These are phyloP conservation scores for Verticillium tricorpus DNA, from an alignment of 2,329 filamentous ascomycete genomes.

Conservation along the genomic window DNA sequence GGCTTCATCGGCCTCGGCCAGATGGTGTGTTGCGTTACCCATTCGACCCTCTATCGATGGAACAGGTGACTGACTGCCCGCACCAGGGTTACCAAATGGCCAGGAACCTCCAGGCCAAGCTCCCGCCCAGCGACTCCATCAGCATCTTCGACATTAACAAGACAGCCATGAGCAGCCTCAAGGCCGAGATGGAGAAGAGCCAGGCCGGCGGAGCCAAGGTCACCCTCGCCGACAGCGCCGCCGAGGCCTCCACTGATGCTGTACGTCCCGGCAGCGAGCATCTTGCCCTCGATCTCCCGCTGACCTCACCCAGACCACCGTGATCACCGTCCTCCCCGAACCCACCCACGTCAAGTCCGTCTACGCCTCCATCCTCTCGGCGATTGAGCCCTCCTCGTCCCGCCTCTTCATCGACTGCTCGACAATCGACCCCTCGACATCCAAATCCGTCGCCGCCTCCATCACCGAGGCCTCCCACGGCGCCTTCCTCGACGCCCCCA, in stretches of 20 bases:
- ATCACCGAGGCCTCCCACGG: conserved; percentile 63
- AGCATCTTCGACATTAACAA: conserved; percentile 54
- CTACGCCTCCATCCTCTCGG: conserved; percentile 69
- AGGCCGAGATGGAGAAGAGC: conserved; percentile 39
- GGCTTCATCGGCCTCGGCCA: conserved; percentile 58
- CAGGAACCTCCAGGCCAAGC: conserved; percentile 55
- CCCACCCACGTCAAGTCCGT: conserved; percentile 82
- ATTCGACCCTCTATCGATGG: no score
- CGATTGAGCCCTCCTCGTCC: conserved; percentile 45
- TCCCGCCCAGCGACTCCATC: conserved; percentile 45
- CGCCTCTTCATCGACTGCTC: conserved; percentile 93
- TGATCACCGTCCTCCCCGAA: conserved; percentile 86
- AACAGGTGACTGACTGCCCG: neutral
- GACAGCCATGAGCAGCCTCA: conserved; percentile 40
- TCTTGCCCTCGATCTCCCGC: neutral
- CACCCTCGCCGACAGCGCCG: conserved; percentile 38
- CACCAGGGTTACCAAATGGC: conserved; percentile 58
- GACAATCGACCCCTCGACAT: conserved; percentile 89
- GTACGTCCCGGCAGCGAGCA: conserved; percentile 31
- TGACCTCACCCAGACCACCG: conserved; percentile 58
- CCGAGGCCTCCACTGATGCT: conserved; percentile 46
- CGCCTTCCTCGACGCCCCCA: conserved; percentile 87
- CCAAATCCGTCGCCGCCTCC: conserved; percentile 67
- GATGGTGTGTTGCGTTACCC: conserved; percentile 40
- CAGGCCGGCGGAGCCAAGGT: conserved; percentile 40